These are phyloP conservation scores for Pholiota microspora DNA, from an alignment of 768 basidiomycete species.

Conservation along the genomic window DNA sequence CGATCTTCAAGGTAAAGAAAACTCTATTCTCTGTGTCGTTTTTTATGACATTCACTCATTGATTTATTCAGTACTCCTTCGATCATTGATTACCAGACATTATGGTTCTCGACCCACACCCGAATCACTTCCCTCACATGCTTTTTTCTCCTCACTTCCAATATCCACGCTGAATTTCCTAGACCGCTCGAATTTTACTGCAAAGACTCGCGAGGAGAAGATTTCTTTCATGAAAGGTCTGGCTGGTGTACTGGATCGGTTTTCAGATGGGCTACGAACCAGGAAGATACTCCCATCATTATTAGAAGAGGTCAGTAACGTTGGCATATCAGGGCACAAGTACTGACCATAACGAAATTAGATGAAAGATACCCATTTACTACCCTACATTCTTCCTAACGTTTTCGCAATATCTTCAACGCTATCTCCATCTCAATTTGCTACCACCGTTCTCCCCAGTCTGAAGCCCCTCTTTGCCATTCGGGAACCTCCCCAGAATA, in stretches of 20 bases:
- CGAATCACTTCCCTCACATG: constrained; percentile 72
- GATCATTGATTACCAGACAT: constrained; percentile 78
- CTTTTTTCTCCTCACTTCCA: constrained; percentile 94
- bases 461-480: constrained; percentile 87
- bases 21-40: background rate
- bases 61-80: constrained; percentile 64
- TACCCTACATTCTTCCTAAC: constrained; percentile 95
- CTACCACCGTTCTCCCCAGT: constrained; percentile 75
- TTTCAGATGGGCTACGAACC: constrained; percentile 82
- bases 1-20: constrained; percentile 65
- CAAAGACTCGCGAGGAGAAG: constrained; percentile 94
- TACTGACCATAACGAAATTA: constrained; percentile 24
- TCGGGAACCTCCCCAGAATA: constrained; percentile 96
- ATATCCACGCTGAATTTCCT: constrained; percentile 96
- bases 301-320: constrained; percentile 75
- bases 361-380: constrained; percentile 93
- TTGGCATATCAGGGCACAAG: background rate
- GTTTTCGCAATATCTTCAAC: constrained; percentile 86
- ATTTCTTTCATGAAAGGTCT: constrained; percentile 95
- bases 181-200: constrained; percentile 92
- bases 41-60: constrained; percentile 6
- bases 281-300: constrained; percentile 91
- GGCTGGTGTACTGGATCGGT: constrained; percentile 72
- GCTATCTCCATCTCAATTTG: constrained; percentile 79
- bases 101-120: constrained; percentile 74